Percentiles rank a stretch among this genome's conserved stretches.
These are phyloP conservation scores for Penstemon davidsonii DNA, from an alignment of 257 asterid species.

Conservation along the genomic window DNA sequence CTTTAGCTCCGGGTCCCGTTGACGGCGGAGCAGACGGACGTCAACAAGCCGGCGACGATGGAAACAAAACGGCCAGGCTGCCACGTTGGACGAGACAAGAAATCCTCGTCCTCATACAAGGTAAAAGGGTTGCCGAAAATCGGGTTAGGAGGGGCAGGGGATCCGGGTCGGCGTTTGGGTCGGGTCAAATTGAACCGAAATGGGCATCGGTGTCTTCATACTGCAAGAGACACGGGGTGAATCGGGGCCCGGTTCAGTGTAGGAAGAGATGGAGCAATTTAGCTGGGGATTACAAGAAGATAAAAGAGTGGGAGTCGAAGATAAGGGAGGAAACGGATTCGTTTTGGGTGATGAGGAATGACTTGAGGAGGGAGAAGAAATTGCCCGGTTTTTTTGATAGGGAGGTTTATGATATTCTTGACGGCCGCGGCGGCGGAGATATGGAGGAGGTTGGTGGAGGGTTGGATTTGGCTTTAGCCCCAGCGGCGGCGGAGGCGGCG, in stretches of 20 bases:
- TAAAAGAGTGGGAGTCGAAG: conserved; percentile 79
- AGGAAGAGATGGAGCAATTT: conserved; percentile 93
- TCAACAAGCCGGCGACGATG: conserved; percentile 50
- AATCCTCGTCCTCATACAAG: conserved; percentile 82
- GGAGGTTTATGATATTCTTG: conserved; percentile 86
- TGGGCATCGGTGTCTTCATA: conserved; percentile 91
- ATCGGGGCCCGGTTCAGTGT: conserved; percentile 96
- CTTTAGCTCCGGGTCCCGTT: conserved; percentile 49
- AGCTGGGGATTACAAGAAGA: conserved; percentile 89
- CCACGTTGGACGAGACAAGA: conserved; percentile 97
- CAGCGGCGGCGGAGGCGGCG: background rate
- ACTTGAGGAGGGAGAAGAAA: conserved; percentile 80
- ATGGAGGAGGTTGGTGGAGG: conserved; percentile 37
- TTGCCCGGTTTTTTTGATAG: conserved; percentile 87
- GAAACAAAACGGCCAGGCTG: conserved; percentile 54
- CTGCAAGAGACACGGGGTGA: conserved; percentile 86
- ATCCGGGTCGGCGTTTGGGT: conserved; percentile 58
- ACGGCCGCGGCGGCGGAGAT: conserved; percentile 38
- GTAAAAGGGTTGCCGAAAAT: conserved; percentile 73
- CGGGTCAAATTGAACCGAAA: conserved; percentile 79
- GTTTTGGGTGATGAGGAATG: conserved; percentile 94
- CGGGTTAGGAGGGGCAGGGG: conserved; percentile 67
- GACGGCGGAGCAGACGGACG: conserved; percentile 62
- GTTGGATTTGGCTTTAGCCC: conserved; percentile 47
- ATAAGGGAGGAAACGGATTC: conserved; percentile 67